phyloP scores from a whole-genome alignment of 495 filamentous ascomycete species.

The Aspergillus conjunctus region DNA sequence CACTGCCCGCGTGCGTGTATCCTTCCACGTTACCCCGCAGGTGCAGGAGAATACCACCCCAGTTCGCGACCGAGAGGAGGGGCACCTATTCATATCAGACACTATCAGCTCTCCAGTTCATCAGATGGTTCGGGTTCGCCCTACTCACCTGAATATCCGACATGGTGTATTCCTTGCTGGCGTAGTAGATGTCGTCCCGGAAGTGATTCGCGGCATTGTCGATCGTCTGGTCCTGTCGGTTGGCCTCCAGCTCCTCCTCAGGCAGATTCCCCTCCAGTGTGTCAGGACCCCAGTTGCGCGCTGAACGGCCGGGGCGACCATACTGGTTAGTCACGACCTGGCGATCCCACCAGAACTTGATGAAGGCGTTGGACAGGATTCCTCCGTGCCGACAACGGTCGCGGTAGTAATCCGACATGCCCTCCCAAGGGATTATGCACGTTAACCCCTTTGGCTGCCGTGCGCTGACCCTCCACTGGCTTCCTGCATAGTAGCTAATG shows the following conservation, averaged over 20 bases:
- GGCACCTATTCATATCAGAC: constrained; percentile 57
- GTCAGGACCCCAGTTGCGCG: constrained; percentile 47
- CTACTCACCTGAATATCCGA: constrained; percentile 57
- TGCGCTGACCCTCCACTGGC: constrained; percentile 66
- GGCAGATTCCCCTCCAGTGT: constrained; percentile 64
- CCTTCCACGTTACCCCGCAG: constrained; percentile 67
- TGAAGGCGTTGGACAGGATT: constrained; percentile 64
- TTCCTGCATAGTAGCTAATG: constrained; percentile 64
- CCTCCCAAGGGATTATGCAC: constrained; percentile 67
- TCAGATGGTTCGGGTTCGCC: not conserved
- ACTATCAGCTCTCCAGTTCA: not conserved
- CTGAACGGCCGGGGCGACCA: constrained; percentile 45
- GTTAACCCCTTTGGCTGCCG: constrained; percentile 59
- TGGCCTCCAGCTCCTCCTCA: constrained; percentile 60
- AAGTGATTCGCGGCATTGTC: constrained; percentile 58
- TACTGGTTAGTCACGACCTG: constrained; percentile 67
- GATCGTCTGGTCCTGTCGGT: constrained; percentile 60
- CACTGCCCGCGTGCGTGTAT: constrained; percentile 58
- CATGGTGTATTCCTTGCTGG: constrained; percentile 58
- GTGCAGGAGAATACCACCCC: constrained; percentile 65
- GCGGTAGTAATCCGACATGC: constrained; percentile 69
- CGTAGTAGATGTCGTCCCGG: constrained; percentile 63
- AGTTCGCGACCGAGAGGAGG: constrained; percentile 63
- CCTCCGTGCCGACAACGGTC: constrained; percentile 66
- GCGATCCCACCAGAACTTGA: constrained; percentile 66